Conservation (phyloP, 495 filamentous ascomycete genomes). For the Bombardia bombarda region DNA sequence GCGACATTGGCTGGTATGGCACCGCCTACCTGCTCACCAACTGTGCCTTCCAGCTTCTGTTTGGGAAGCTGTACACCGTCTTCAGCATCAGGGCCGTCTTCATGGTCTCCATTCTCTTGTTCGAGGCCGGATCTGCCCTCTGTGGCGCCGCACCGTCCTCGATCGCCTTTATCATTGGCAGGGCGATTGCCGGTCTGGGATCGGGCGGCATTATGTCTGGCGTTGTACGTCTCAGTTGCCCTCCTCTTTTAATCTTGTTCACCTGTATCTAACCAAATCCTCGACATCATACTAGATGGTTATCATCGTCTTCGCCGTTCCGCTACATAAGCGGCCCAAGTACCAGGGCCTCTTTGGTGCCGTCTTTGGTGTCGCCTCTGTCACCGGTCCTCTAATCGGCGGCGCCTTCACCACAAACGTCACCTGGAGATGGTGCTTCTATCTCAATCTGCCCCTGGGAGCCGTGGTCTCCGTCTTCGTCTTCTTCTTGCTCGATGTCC, state of each 20-base stretch:
- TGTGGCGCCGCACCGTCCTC: conserved; percentile 45
- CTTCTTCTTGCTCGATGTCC: conserved; percentile 38
- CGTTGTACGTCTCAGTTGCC: no score
- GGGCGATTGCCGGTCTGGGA: conserved; percentile 44
- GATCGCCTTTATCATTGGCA: conserved; percentile 43
- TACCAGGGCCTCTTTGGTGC: conserved; percentile 21
- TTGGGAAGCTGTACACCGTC: conserved; percentile 38
- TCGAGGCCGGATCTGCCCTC: conserved; percentile 41
- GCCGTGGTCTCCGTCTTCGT: no score
- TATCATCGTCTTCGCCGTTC: conserved; percentile 41
- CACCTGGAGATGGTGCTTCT: conserved; percentile 34
- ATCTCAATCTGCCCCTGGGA: conserved; percentile 31
- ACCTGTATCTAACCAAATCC: no score
- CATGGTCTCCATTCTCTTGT: conserved; percentile 26
- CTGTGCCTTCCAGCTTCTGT: conserved; percentile 32
- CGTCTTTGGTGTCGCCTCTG: conserved; percentile 8
- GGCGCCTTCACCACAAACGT: conserved; percentile 38
- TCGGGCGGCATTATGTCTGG: conserved; percentile 29
- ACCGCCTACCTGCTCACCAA: conserved; percentile 39
- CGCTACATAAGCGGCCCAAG: conserved; percentile 31
- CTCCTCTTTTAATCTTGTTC: no score
- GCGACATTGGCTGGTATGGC: conserved; percentile 45
- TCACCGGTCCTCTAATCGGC: conserved; percentile 32
- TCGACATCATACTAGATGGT: no score
- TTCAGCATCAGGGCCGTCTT: conserved; percentile 32